Base-by-base conservation (phyloP, 352 stramenopile genomes). In the Phytopythium helicoides region DNA sequence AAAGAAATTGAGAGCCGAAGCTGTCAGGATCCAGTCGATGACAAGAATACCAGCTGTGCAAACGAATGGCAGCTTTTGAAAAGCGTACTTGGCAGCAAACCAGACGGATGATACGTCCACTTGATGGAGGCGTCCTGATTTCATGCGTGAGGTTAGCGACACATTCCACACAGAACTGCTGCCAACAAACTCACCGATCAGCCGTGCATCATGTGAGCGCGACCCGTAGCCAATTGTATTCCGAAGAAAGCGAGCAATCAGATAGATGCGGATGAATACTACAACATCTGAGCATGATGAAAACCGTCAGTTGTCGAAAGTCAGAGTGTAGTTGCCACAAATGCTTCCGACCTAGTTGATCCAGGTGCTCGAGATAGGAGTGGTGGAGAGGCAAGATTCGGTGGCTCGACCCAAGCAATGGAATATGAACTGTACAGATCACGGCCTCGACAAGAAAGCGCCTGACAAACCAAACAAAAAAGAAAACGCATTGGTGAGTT, bases 71-170 rank as follows among this genome's bases (percentile, higher is more conserved):
- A 64, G 64, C 31, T 73, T 69, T 42, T 81, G 70, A 56, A 86
- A 82, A 28, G 66, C 60, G 55, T 67, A 84, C 70, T 86, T 86
- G 61, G 68, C 47, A 12, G 73, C 72, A 56, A 86, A 81, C 76
- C 76, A 86, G 31, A 82, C 70, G 1, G 70, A 81, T 18, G 66
- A 68, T n/a, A 81, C 56, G 52, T 86, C 58, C n/a, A 84, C 64
- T 22, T 68, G 70, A 26, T 86, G 71, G 55, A 86, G 75, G 16
- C 69, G 69, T 12, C 68, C 68, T 78, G 42, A n/a, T 37, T 23
- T 22, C 11, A 37, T 33, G 11, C 18, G 14, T 5, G 36, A 3
- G 0, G 15, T 25, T 21, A 41, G 50, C n/a, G n/a, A n/a, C n/a
- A n/a, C n/a, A n/a, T n/a, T n/a, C n/a, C n/a, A n/a, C n/a, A n/a